A percentile compares a stretch with the other conserved stretches of the same genome.
Evolutionary conservation across 2,329 filamentous ascomycete genomes (phyloP).

Genomic region (Nakataea oryzae): DNA sequence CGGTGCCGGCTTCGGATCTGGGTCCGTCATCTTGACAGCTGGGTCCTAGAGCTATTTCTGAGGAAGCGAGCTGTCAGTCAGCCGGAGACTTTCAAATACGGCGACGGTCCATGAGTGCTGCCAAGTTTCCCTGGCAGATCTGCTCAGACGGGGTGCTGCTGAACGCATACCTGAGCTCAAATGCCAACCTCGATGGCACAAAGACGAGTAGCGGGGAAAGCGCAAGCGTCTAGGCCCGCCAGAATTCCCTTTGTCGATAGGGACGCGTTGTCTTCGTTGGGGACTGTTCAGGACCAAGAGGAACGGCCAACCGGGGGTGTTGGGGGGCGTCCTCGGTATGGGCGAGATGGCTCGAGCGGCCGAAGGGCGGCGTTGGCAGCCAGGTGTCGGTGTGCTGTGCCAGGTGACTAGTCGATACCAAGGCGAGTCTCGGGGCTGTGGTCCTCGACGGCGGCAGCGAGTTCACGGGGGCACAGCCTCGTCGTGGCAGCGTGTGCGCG

Average conservation of each 20-base stretch:
- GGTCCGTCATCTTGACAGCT: slow-evolving; percentile 27
- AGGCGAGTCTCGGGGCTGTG: background rate
- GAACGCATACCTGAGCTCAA: background rate
- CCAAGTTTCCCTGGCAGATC: background rate
- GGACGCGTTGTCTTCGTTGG: background rate
- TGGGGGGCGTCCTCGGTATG: background rate
- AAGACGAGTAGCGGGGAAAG: background rate
- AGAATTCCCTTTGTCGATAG: background rate
- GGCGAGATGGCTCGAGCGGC: background rate
- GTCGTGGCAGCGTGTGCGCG: background rate
- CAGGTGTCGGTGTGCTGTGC: background rate
- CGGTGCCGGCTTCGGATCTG: slow-evolving; percentile 15
- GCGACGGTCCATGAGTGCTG: too few species aligned
- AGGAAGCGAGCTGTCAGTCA: background rate
- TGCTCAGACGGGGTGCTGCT: background rate
- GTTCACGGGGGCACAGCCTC: background rate
- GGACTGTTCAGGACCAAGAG: background rate
- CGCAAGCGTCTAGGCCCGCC: background rate
- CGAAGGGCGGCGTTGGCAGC: background rate
- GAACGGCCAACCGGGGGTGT: background rate
- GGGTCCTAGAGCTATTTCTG: background rate
- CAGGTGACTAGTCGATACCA: background rate
- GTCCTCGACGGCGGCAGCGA: background rate
- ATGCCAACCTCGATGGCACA: background rate
- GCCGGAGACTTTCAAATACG: too few species aligned